phyloP scores from a whole-genome alignment of 2,329 filamentous ascomycete genomes.

The Magnaporthiopsis incrustans region DNA sequence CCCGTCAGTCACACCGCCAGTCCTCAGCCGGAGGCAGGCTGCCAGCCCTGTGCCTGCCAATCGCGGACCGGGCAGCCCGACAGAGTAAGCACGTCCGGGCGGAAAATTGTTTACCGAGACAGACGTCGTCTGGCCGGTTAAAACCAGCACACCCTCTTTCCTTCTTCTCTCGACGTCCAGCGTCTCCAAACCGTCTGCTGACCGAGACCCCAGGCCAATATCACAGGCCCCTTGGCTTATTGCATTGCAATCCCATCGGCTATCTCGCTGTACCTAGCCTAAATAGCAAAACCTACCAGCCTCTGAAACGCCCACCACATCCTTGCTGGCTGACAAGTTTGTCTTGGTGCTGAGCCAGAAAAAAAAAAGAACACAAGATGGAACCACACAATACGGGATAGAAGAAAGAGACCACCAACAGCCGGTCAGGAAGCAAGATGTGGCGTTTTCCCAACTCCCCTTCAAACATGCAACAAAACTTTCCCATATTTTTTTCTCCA shows the following conservation, averaged over 20 bases:
- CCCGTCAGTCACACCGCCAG: background rate
- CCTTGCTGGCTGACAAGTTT: background rate
- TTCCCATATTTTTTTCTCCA: background rate
- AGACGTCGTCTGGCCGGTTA: background rate
- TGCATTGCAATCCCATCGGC: background rate
- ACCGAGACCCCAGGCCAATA: background rate
- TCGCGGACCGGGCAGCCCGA: background rate
- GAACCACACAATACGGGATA: no score
- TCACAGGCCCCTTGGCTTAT: slow-evolving; percentile 1
- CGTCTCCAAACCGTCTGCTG: background rate
- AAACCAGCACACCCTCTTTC: background rate
- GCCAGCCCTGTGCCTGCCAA: background rate
- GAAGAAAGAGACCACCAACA: background rate
- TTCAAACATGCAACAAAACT: background rate
- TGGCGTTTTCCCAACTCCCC: no score
- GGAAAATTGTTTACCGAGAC: no score
- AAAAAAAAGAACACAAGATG: background rate
- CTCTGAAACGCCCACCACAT: background rate
- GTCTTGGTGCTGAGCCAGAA: background rate
- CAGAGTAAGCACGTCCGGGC: no score
- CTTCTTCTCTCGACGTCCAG: background rate
- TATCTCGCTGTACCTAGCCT: background rate
- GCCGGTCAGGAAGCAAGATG: no score
- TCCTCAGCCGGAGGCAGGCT: background rate
- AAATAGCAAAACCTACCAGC: background rate